These are phyloP conservation scores for Colletotrichum sp. DNA, from an alignment of 2,329 filamentous ascomycete genomes.

Conservation along the genomic window DNA sequence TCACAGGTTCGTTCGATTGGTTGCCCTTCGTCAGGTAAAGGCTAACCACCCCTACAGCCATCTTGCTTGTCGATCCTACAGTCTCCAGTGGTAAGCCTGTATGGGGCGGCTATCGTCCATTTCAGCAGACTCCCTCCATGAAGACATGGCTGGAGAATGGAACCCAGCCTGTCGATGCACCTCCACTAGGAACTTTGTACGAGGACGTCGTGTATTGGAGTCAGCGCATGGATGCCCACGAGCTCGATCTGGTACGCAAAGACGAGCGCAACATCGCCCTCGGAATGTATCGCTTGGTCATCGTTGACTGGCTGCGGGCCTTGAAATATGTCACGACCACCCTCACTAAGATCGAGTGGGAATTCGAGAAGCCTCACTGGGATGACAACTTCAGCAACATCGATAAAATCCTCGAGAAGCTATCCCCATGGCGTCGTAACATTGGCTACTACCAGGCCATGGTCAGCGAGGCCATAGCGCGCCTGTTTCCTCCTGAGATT, in stretches of 20 bases:
- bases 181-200: background rate
- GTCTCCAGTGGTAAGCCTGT: background rate
- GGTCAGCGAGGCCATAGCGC: background rate
- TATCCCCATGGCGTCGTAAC: background rate
- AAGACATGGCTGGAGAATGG: rapidly evolving
- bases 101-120: background rate
- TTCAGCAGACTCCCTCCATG: background rate
- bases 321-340: background rate
- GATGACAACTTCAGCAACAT: background rate
- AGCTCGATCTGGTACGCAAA: background rate
- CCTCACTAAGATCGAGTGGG: background rate
- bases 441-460: background rate
- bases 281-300: background rate
- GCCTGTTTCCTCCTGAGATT: background rate
- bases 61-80: background rate
- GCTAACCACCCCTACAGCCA: background rate
- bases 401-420: background rate
- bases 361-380: background rate
- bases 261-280: background rate
- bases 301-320: background rate
- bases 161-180: background rate
- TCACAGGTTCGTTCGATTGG: background rate
- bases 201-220: background rate
- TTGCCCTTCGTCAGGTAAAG: background rate
- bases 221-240: background rate